A percentile compares a stretch with the other conserved stretches of the same genome.
Evolutionary conservation across 495 filamentous ascomycete genomes (phyloP).

Genomic region (Lophiotrema nucula): DNA sequence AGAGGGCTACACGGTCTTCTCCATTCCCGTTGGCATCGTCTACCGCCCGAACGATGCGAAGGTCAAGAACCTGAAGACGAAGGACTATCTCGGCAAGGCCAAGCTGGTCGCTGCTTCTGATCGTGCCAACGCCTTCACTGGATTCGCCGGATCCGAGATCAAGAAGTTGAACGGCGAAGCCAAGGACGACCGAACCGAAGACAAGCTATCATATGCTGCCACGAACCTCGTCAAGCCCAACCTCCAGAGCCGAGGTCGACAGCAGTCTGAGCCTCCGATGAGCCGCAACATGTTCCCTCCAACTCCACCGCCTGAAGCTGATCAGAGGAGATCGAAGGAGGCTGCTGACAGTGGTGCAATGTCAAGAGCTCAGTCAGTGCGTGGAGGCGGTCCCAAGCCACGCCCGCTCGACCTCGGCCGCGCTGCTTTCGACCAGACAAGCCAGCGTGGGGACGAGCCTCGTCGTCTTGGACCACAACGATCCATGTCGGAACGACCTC

Average conservation of each 20-base stretch:
- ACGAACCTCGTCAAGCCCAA: conserved; percentile 86
- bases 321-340: conserved; percentile 45
- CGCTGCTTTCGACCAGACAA: conserved; percentile 43
- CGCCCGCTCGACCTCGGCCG: conserved; percentile 40
- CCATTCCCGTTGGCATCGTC: conserved; percentile 90
- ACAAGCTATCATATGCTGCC: conserved; percentile 84
- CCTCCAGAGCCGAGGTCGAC: conserved; percentile 68
- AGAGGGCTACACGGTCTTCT: conserved; percentile 98
- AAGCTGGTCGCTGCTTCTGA: conserved; percentile 91
- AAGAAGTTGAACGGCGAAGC: conserved; percentile 56
- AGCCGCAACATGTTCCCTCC: conserved; percentile 90
- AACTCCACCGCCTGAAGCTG: conserved; percentile 89
- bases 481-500: conserved; percentile 42
- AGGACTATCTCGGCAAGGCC: conserved; percentile 95
- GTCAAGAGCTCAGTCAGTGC: conserved; percentile 37
- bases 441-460: conserved; percentile 21
- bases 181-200: conserved; percentile 70
- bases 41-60: conserved; percentile 97
- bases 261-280: conserved; percentile 83
- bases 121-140: conserved; percentile 69
- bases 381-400: conserved; percentile 39
- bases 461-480: conserved; percentile 38
- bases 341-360: conserved; percentile 20
- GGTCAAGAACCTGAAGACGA: conserved; percentile 94
- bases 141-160: conserved; percentile 71